Percentiles rank a stretch among this genome's conserved stretches.
Evolutionary conservation across 225 moss, liverwort and hornwort genomes (phyloP).

Genomic region (Pseudisothecium myosuroides): DNA sequence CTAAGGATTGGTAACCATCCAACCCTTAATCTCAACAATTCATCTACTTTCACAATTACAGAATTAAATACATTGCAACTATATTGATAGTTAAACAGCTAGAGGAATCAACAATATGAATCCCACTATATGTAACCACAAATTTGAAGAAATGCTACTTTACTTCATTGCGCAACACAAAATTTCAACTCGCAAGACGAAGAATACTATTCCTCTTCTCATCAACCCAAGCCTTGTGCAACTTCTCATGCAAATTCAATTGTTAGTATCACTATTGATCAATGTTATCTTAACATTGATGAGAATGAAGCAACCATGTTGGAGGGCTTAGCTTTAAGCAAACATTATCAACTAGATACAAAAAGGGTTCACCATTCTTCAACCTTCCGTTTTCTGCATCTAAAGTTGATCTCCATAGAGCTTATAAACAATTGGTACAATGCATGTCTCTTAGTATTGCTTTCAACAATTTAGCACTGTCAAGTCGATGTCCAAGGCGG

Average conservation of each 20-base stretch:
- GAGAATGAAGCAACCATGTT: not conserved
- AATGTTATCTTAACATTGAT: not conserved
- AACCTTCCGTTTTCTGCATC: fast-evolving
- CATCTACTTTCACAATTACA: not conserved
- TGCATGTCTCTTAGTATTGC: too few species aligned
- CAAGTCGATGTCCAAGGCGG: too few species aligned
- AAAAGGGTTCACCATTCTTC: fast-evolving
- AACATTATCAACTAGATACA: fast-evolving
- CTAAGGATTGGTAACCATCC: fast-evolving
- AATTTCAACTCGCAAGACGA: fast-evolving
- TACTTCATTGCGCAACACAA: fast-evolving
- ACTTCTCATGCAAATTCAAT: fast-evolving
- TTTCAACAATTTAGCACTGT: too few species aligned
- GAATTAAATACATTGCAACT: fast-evolving
- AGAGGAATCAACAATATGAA: fast-evolving
- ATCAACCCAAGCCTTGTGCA: fast-evolving
- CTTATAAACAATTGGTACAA: not conserved
- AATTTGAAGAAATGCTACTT: not conserved
- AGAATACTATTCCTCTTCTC: not conserved
- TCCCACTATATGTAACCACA: fast-evolving
- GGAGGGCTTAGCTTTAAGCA: not conserved
- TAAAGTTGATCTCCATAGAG: fast-evolving
- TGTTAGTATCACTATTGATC: not conserved
- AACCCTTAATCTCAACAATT: not conserved
- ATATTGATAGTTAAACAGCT: not conserved